These are phyloP conservation scores for Backusella sp. DNA, from an alignment of 192 early-diverging fungal genomes.

Conservation along the genomic window DNA sequence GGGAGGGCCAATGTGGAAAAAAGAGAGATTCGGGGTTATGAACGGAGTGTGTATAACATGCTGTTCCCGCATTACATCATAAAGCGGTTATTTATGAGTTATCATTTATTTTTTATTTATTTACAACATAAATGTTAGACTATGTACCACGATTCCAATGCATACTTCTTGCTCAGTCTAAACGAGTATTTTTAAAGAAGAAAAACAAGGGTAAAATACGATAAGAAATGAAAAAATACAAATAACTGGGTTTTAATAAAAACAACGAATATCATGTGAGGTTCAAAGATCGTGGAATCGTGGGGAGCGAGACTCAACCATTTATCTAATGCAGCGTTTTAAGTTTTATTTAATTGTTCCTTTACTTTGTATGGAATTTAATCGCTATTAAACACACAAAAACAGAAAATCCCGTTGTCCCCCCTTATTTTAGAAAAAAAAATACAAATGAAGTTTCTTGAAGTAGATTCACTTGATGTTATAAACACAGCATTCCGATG, in stretches of 20 bases:
- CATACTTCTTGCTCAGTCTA: background rate
- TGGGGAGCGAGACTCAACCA: background rate
- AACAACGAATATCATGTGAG: constrained; percentile 4
- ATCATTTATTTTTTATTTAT: background rate
- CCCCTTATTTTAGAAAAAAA: background rate
- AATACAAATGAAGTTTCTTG: constrained; percentile 23
- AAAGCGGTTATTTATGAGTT: background rate
- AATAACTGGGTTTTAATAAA: background rate
- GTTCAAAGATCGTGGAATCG: background rate
- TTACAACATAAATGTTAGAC: background rate
- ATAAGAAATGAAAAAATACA: background rate
- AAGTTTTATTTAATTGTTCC: constrained; percentile 6
- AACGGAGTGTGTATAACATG: background rate
- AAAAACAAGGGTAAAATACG: background rate
- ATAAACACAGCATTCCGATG: constrained; percentile 86
- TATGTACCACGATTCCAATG: background rate
- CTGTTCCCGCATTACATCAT: background rate
- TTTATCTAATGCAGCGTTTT: background rate
- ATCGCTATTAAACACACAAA: background rate
- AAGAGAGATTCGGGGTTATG: background rate
- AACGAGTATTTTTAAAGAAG: background rate
- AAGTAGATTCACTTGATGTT: constrained; percentile 62
- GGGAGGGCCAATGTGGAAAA: background rate
- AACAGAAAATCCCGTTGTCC: background rate
- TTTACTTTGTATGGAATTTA: background rate